phyloP scores from a whole-genome alignment of 2,329 filamentous ascomycete species.

The Sporothrix protearum region DNA sequence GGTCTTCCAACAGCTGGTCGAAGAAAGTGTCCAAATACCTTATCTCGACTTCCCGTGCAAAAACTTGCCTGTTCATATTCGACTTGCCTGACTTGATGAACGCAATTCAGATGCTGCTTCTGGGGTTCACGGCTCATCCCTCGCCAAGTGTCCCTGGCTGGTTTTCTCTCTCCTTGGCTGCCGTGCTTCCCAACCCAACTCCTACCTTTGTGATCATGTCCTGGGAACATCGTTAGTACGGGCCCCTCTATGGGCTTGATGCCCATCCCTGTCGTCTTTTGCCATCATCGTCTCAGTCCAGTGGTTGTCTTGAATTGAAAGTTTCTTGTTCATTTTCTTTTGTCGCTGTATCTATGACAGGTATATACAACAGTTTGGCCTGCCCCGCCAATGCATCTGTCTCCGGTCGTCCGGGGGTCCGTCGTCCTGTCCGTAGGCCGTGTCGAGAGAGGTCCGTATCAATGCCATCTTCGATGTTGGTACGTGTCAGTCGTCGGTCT shows the following conservation, averaged over 20 bases:
- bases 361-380: constrained; percentile 22
- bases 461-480: neutral
- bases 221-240: too few relatives aligned
- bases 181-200: too few relatives aligned
- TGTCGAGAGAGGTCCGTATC: neutral
- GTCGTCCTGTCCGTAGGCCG: neutral
- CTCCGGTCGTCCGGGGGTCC: neutral
- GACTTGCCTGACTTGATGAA: too few relatives aligned
- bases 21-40: neutral
- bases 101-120: too few relatives aligned
- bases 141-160: too few relatives aligned
- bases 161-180: too few relatives aligned
- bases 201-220: too few relatives aligned
- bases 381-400: neutral
- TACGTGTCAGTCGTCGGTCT: neutral
- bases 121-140: too few relatives aligned
- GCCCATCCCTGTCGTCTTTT: too few relatives aligned
- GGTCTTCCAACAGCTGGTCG: neutral
- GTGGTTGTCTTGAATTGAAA: neutral
- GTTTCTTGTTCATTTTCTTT: neutral
- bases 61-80: too few relatives aligned
- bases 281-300: neutral
- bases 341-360: constrained; percentile 23
- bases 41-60: neutral
- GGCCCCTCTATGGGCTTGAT: too few relatives aligned